Evolutionary conservation across 2,329 filamentous ascomycete species (phyloP).

Genomic region (Aspergillus latus): DNA sequence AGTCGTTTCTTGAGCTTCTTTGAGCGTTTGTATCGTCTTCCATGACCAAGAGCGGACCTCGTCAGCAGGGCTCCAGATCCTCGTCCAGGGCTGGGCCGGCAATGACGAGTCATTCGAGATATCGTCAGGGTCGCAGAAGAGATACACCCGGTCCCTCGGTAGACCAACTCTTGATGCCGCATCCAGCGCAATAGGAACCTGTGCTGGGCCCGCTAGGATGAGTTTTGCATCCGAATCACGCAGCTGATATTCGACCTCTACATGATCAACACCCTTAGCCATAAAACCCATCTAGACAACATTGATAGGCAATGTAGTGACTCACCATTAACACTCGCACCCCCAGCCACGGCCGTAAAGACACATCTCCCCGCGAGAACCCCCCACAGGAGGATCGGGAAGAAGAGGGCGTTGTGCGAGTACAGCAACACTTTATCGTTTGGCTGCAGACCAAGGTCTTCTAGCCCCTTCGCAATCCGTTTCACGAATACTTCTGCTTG

Average conservation of each 20-base stretch:
- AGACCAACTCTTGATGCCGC: slow-evolving; percentile 3
- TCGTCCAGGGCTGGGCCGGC: background rate
- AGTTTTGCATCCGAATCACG: slow-evolving; percentile 8
- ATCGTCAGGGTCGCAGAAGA: slow-evolving; percentile 8
- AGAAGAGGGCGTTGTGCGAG: slow-evolving; percentile 4
- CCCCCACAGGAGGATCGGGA: slow-evolving; percentile 11
- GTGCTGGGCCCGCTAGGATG: slow-evolving; percentile 1
- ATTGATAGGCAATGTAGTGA: background rate
- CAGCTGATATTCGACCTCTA: slow-evolving; percentile 15
- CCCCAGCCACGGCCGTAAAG: slow-evolving; percentile 7
- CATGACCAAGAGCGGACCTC: slow-evolving; percentile 4
- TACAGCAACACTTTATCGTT: slow-evolving; percentile 12
- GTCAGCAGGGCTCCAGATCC: slow-evolving; percentile 3
- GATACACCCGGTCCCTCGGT: background rate
- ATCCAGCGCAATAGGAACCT: background rate
- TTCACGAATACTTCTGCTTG: slow-evolving; percentile 12
- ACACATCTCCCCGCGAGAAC: slow-evolving; percentile 9
- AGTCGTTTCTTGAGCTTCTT: slow-evolving; percentile 6
- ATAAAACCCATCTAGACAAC: too few relatives aligned
- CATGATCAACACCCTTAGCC: background rate
- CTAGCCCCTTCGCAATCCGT: slow-evolving; percentile 3
- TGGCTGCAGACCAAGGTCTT: slow-evolving; percentile 6
- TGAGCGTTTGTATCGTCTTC: background rate
- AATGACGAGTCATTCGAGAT: background rate
- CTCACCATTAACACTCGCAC: slow-evolving; percentile 2